Base-by-base conservation (phyloP, 2,329 filamentous ascomycete species). In the Phoma sp. region DNA sequence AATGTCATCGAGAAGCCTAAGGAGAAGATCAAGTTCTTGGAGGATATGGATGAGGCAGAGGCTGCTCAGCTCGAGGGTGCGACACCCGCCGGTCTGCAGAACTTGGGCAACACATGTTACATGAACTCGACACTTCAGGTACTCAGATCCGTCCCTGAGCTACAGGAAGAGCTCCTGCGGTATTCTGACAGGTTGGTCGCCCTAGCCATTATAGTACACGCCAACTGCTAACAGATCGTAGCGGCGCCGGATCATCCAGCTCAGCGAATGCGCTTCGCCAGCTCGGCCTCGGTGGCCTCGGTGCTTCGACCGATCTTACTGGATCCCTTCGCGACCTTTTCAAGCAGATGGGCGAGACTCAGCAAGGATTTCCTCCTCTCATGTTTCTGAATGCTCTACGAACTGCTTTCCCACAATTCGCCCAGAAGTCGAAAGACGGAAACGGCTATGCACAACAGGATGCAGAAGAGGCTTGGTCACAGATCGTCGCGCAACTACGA, bases 31-130 rank as follows among this genome's bases (percentile, higher is more conserved):
- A 95, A 90, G 76, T 99, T 99, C 68, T 78, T 96, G 59, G 95
- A 99, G 77, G 95, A 99, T 74, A 97, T 99, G 93, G 96, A 91
- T 24, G 93, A 96, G 73, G 93, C 92, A 27, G 93, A 98, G 75
- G 86, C 87, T 47, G 93, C 95, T 22, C 87, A 87, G 74, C 85
- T 89, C 71, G 89, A 88, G 55, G 92, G 91, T 54, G 93, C 93
- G 42, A 93, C 84, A 40, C 95, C 96, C 1, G 89, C 93, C 52
- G 95, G 95, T 41, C 80, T 99, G 58, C 84, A 89, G 73, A 99
- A 99, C 71, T 80, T 97, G 57, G 95, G 96, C 65, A 99, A 99
- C 77, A 99, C 96, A 4, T 99, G 95, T 80, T 99, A 99, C 74
- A 87, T 98, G 69, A 99, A 99, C 81, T 95, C 95, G 44, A 96